phyloP scores from a whole-genome alignment of 1,284 basidiomycete genomes.

The Sporisorium graminicola region DNA sequence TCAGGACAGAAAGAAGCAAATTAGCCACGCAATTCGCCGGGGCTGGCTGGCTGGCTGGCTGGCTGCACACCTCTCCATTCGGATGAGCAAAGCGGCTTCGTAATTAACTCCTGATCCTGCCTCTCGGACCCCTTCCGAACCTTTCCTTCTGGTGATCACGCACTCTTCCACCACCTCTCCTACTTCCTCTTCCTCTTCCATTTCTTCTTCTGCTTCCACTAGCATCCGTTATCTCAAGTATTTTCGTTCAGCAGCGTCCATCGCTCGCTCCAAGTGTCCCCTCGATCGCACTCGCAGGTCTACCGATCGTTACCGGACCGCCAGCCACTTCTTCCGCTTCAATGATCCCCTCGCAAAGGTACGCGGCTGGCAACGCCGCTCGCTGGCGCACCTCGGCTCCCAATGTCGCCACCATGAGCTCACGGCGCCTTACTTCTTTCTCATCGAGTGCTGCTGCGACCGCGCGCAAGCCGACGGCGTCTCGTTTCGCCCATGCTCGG shows the following conservation, averaged over 20 bases:
- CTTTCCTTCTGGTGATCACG: not conserved
- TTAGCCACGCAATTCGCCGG: slow-evolving; percentile 14
- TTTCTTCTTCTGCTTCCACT: not conserved
- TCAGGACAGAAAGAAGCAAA: too few species aligned
- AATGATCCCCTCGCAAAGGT: slow-evolving; percentile 49
- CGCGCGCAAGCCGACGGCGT: not conserved
- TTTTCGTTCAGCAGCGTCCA: not conserved
- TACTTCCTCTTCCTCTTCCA: not conserved
- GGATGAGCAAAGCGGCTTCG: slow-evolving; percentile 35
- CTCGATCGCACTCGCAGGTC: too few species aligned
- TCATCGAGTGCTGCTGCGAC: slow-evolving; percentile 11
- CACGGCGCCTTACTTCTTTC: slow-evolving; percentile 19
- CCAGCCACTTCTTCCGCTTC: not conserved
- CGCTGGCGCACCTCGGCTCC: slow-evolving; percentile 32
- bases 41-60: not conserved
- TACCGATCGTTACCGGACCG: not conserved
- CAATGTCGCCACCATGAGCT: slow-evolving; percentile 12
- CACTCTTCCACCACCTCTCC: not conserved
- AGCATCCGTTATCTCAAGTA: not conserved
- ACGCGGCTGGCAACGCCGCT: slow-evolving; percentile 40
- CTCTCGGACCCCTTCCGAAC: slow-evolving; percentile 19
- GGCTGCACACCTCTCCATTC: not conserved
- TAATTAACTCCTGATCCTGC: slow-evolving; percentile 3
- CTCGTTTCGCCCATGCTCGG: slow-evolving; percentile 9
- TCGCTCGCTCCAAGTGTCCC: not conserved